Conservation (phyloP, 257 asterid genomes). For the Agastache rugosa region DNA sequence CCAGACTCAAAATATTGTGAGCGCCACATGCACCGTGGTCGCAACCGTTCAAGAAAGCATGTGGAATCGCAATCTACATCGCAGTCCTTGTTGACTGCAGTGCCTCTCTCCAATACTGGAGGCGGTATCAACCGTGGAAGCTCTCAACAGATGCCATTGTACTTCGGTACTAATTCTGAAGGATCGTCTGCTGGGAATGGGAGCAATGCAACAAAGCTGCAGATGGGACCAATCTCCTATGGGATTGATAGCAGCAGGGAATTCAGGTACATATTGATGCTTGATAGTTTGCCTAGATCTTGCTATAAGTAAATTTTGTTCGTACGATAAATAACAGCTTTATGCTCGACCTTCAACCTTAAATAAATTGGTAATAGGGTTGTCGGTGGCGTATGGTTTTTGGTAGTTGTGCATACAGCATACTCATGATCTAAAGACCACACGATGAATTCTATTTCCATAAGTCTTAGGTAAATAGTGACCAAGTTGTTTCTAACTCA, state of each 20-base stretch:
- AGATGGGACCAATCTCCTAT: conserved; percentile 62
- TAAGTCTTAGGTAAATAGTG: not conserved
- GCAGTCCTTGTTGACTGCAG: conserved; percentile 72
- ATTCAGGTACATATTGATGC: conserved; percentile 58
- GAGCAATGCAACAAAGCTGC: conserved; percentile 68
- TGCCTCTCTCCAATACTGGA: conserved; percentile 65
- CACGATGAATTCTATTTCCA: too few species aligned
- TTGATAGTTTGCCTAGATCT: conserved; percentile 18
- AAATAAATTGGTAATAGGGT: not conserved
- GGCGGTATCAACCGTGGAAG: conserved; percentile 56
- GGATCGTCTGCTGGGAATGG: conserved; percentile 68
- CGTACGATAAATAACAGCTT: not conserved
- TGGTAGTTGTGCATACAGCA: not conserved
- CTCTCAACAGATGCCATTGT: conserved; percentile 66
- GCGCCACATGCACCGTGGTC: conserved; percentile 98
- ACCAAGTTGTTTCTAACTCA: not conserved
- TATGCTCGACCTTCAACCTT: not conserved
- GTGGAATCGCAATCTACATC: conserved; percentile 93
- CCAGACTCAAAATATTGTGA: conserved; percentile 96
- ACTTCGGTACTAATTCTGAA: conserved; percentile 63
- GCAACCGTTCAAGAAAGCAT: conserved; percentile 99
- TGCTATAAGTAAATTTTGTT: conserved; percentile 8
- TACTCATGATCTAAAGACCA: not conserved
- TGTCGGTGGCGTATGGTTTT: not conserved
- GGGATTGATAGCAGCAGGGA: conserved; percentile 47